Evolutionary conservation across 176 grass and related monocot genomes (phyloP).

Genomic region (Ensete ventricosum): DNA sequence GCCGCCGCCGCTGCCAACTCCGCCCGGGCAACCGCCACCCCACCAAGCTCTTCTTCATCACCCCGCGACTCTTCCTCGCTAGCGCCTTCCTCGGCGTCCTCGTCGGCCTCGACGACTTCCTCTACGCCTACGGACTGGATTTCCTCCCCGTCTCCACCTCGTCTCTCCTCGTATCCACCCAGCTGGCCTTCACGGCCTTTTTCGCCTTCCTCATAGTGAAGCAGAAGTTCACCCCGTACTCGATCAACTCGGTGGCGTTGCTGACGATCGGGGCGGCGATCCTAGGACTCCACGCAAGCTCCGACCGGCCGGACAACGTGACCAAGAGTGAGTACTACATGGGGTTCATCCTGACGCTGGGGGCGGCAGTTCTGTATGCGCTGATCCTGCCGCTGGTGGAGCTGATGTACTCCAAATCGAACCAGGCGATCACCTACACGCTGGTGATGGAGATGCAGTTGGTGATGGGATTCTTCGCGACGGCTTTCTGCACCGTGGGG

Average conservation of each 20-base stretch:
- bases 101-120: constrained; percentile 46
- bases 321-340: constrained; percentile 35
- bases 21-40: not conserved
- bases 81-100: constrained; percentile 40
- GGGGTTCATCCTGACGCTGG: constrained; percentile 61
- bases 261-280: constrained; percentile 49
- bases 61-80: constrained; percentile 38
- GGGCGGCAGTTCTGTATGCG: constrained; percentile 45
- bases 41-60: constrained; percentile 31
- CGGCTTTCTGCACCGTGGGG: constrained; percentile 42
- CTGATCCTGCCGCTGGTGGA: constrained; percentile 57
- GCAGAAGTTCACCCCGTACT: constrained; percentile 65
- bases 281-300: constrained; percentile 43
- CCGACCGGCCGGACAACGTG: constrained; percentile 46
- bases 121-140: constrained; percentile 56
- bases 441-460: constrained; percentile 85
- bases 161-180: constrained; percentile 67
- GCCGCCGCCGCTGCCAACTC: not conserved
- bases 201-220: constrained; percentile 64
- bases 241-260: constrained; percentile 66
- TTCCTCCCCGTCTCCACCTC: constrained; percentile 80
- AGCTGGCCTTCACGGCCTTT: constrained; percentile 69
- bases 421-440: constrained; percentile 34
- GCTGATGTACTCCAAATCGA: constrained; percentile 31
- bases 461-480: constrained; percentile 50